Evolutionary conservation across 2,329 filamentous ascomycete species (phyloP), one percentile per base, ranked within the genome.

Genomic region (Chaetothyriales sp.): DNA sequence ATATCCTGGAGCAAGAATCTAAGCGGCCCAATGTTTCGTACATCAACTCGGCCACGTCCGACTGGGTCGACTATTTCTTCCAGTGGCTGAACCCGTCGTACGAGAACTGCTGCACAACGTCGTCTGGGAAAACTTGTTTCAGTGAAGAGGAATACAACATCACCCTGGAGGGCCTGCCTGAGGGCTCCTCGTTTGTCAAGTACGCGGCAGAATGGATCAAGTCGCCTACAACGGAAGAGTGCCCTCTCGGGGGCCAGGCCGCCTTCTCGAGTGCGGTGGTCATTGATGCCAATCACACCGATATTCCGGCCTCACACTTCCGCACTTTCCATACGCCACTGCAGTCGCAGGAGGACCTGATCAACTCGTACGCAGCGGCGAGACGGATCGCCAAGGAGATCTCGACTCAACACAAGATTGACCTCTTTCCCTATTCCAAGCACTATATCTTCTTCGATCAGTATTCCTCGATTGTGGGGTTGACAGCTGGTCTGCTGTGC

Each of bases 381-480:
- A 84, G 90, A 18, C 85, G 92, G 53, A 95, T 98, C 55, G 81
- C 90, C 0, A 70, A 80, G 10, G 83, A 84, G 25, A 81, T 98
- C 48, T 82, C 76, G 12, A 68, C 77, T 49, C 74, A 76, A 48
- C 89, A 88, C 3, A 78, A 81, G 4, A 79, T 86, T 19, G 81
- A 92, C 20, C 82, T 98, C 2, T 98, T 98, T 74, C 87, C 92
- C 0, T 98, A 98, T 71, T 93, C 86, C 59, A 83, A 95, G 54
- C 95, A 95, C 66, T 98, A 98, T 71, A 89, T 98, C 65, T 98
- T 96, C 77, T 98, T 98, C 65, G 92, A 98, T 64, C 92, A 96
- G 65, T 98, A 98, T 63, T 77, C 86, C 5, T 79, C 78, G 52
- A 96, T 98, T 54, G 80, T 94, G 18, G 75, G 77, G 9, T 75